Evolutionary conservation across 1,284 basidiomycete genomes (phyloP).

Genomic region (Phenoliferia sp.): DNA sequence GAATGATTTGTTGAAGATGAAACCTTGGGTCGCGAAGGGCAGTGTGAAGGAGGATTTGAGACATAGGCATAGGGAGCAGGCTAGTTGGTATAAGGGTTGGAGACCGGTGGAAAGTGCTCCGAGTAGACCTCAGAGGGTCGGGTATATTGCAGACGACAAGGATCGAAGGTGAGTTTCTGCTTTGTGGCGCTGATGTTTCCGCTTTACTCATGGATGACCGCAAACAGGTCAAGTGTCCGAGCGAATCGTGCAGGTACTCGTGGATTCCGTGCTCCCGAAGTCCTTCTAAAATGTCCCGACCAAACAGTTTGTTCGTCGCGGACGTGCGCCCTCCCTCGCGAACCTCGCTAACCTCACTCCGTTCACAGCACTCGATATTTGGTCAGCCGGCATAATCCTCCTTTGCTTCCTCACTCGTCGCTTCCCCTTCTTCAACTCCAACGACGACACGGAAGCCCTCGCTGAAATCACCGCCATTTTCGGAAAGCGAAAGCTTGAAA

Average conservation of each 20-base stretch:
- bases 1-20: neutral
- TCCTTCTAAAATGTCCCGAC: constrained; percentile 88
- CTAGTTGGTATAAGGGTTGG: constrained; percentile 29
- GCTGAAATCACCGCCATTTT: constrained; percentile 91
- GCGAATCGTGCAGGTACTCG: constrained; percentile 95
- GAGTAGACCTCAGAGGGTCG: constrained; percentile 34
- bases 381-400: constrained; percentile 89
- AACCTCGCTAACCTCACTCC: neutral
- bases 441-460: constrained; percentile 89
- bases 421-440: constrained; percentile 92
- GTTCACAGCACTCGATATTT: constrained; percentile 80
- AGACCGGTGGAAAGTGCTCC: constrained; percentile 52
- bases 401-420: constrained; percentile 87
- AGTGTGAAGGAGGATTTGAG: constrained; percentile 16
- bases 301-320: constrained; percentile 74
- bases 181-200: neutral
- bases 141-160: constrained; percentile 41
- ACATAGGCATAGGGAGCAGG: constrained; percentile 30
- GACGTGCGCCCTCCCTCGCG: neutral
- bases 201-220: neutral
- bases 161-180: constrained; percentile 42
- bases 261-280: constrained; percentile 95
- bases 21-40: constrained; percentile 17
- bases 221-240: constrained; percentile 71
- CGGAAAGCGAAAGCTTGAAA: constrained; percentile 78